A percentile compares a stretch with the other conserved stretches of the same genome.
phyloP scores from a whole-genome alignment of 1,284 basidiomycete species.

The Heliocybe sulcata region DNA sequence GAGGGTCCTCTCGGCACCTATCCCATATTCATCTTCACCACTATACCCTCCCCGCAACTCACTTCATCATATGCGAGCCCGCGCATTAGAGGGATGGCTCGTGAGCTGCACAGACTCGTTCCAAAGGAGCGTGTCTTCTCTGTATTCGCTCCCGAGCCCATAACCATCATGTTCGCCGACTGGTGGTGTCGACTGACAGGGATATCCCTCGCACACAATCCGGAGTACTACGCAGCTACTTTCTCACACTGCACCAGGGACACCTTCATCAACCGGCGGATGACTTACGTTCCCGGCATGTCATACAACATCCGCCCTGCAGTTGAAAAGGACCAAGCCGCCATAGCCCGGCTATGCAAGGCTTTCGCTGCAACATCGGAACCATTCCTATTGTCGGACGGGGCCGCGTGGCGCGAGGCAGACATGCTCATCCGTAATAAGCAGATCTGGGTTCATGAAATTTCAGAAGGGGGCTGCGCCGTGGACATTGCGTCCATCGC shows the following conservation, averaged over 20 bases:
- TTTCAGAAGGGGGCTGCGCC: conserved; percentile 17
- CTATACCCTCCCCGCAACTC: conserved; percentile 14
- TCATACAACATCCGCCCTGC: conserved; percentile 36
- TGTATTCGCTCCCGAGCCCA: conserved; percentile 46
- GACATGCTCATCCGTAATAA: conserved; percentile 33
- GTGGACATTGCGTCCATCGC: conserved; percentile 54
- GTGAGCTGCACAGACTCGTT: conserved; percentile 14
- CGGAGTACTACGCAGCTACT: conserved; percentile 54
- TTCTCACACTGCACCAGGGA: conserved; percentile 44
- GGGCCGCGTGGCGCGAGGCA: conserved; percentile 44
- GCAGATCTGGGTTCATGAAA: conserved; percentile 56
- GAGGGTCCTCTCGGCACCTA: conserved; percentile 45
- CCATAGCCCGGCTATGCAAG: conserved; percentile 40
- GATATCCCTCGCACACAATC: conserved; percentile 26
- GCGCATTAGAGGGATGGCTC: conserved; percentile 18
- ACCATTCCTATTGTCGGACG: conserved; percentile 42
- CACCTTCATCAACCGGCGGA: conserved; percentile 27
- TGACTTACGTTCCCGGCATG: conserved; percentile 18
- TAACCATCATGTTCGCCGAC: conserved; percentile 40
- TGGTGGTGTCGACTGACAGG: conserved; percentile 39
- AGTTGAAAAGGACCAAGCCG: conserved; percentile 28
- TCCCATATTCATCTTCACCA: conserved; percentile 31
- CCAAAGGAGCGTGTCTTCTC: conserved; percentile 48
- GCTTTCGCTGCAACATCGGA: conserved; percentile 48
- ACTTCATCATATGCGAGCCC: conserved; percentile 19